Conservation (phyloP, 164 flowering plant species). For the Taxillus chinensis region DNA sequence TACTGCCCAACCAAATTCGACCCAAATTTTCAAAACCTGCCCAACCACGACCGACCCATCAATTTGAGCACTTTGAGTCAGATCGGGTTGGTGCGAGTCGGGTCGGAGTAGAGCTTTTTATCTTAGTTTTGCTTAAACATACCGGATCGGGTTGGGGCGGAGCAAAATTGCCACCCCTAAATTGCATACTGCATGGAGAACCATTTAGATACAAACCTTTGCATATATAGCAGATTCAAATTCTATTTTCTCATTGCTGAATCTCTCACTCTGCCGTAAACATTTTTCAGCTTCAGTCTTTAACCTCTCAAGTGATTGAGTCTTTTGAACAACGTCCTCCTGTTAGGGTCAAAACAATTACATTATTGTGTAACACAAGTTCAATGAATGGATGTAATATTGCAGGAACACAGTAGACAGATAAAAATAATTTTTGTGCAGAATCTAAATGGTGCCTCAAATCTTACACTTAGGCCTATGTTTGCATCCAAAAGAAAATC, state of each 20-base stretch:
- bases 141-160: too few relatives aligned
- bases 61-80: too few relatives aligned
- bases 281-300: constrained; percentile 3
- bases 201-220: not conserved
- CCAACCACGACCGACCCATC: too few relatives aligned
- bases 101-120: too few relatives aligned
- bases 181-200: not conserved
- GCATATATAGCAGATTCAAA: constrained; percentile 2
- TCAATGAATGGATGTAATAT: too few relatives aligned
- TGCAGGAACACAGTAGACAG: not conserved
- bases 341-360: not conserved
- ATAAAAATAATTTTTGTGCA: not conserved
- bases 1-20: too few relatives aligned
- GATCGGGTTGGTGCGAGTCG: too few relatives aligned
- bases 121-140: too few relatives aligned
- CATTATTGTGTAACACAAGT: too few relatives aligned
- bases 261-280: not conserved
- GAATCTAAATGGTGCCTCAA: not conserved
- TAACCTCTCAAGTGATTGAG: not conserved
- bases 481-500: constrained; percentile 92
- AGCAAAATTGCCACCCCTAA: too few relatives aligned
- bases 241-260: not conserved
- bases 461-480: constrained; percentile 70
- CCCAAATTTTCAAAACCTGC: too few relatives aligned
- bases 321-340: not conserved